These are phyloP conservation scores for Verruconis gallopava DNA, from an alignment of 2,329 filamentous ascomycete species.

Conservation along the genomic window DNA sequence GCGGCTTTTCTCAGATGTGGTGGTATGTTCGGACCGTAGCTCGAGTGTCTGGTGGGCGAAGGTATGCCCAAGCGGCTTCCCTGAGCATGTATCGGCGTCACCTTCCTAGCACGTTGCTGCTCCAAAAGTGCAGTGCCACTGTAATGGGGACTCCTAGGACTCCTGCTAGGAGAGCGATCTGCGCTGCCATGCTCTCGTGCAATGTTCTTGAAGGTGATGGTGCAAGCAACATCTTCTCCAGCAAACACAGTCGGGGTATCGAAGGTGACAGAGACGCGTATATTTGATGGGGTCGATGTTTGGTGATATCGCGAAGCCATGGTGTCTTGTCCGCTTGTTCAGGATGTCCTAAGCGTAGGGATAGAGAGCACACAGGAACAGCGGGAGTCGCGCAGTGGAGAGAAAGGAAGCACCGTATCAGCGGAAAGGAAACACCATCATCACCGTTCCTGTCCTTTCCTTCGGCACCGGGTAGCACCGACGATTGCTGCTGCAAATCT, in stretches of 20 bases:
- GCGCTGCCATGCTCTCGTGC: conserved; percentile 20
- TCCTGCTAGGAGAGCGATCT: not conserved
- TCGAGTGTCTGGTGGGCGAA: conserved; percentile 1
- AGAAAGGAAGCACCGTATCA: too few relatives aligned
- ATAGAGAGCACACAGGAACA: too few relatives aligned
- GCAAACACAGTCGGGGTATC: conserved; percentile 90
- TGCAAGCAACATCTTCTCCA: conserved; percentile 89
- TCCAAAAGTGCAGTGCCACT: conserved; percentile 1
- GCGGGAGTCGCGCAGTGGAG: too few relatives aligned
- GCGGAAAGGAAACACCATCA: too few relatives aligned
- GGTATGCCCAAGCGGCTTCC: not conserved
- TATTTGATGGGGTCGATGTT: too few relatives aligned
- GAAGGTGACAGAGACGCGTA: conserved; percentile 93
- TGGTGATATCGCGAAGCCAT: too few relatives aligned
- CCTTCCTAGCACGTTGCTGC: conserved; percentile 3
- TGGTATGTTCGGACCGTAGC: conserved; percentile 8
- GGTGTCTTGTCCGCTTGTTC: too few relatives aligned
- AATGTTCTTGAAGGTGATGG: conserved; percentile 90
- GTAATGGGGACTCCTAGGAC: conserved; percentile 1
- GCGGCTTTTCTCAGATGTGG: conserved; percentile 4
- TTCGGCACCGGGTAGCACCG: too few relatives aligned
- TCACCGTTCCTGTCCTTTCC: too few relatives aligned
- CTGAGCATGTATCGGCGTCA: not conserved
- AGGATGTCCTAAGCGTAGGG: too few relatives aligned
- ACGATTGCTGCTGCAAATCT: too few relatives aligned